Conservation (phyloP, 2,329 filamentous ascomycete species). For the Pseudofabraea citricarpa region DNA sequence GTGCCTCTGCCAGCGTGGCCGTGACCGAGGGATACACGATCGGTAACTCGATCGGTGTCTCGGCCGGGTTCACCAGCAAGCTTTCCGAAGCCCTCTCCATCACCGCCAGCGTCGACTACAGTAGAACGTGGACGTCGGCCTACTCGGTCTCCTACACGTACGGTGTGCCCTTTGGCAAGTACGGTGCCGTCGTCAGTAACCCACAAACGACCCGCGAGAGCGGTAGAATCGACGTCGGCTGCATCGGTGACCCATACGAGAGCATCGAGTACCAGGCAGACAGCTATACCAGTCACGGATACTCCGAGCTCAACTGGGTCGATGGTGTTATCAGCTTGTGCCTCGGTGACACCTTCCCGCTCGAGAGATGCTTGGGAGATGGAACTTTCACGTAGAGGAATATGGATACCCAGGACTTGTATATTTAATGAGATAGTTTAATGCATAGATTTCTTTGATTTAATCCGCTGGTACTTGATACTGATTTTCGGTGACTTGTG, state of each 20-base stretch:
- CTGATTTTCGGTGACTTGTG: no score
- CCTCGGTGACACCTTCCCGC: constrained; percentile 30
- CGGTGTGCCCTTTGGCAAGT: constrained; percentile 31
- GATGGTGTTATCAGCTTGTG: constrained; percentile 34
- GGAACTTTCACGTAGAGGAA: no score
- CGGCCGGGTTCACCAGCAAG: constrained; percentile 14
- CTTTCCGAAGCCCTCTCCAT: constrained; percentile 24
- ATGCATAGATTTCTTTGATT: no score
- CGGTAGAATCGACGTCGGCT: constrained; percentile 32
- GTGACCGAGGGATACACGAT: constrained; percentile 30
- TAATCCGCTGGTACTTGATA: no score
- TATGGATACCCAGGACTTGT: no score
- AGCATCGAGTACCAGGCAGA: constrained; percentile 28
- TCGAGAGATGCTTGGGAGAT: constrained; percentile 33
- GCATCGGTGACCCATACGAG: constrained; percentile 24
- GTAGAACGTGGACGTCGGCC: constrained; percentile 27
- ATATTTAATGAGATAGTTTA: no score
- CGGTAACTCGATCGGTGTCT: constrained; percentile 27
- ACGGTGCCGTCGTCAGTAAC: constrained; percentile 35
- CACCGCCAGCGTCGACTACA: constrained; percentile 24
- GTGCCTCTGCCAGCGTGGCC: constrained; percentile 24
- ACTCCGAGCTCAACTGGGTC: constrained; percentile 32
- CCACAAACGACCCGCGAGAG: constrained; percentile 27
- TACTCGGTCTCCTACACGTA: constrained; percentile 28
- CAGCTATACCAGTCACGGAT: constrained; percentile 28